Evolutionary conservation across 1,284 basidiomycete genomes (phyloP), one percentile per base, ranked within the genome.

Genomic region (Xerocomus nothofagi): DNA sequence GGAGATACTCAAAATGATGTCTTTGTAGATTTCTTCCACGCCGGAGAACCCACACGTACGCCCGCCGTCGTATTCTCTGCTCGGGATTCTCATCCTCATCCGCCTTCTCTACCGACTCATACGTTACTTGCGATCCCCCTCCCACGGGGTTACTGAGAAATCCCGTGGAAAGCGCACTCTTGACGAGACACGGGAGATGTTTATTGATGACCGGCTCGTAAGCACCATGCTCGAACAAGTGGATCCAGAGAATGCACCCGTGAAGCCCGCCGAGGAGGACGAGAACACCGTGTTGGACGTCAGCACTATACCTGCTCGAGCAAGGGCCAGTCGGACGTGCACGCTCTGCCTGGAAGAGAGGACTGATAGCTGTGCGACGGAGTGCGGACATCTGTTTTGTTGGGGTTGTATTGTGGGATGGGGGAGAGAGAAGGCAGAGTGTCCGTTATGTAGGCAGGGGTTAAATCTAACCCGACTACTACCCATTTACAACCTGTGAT

Each of bases 351-450:
- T 96, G 47, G 91, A 94, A 59, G 84, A 91, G 71, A 72, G 88
- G 64, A 84, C 86, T 24, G 77, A 87, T 63, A 83, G 86, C 46
- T 89, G 88, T 57, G 86, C 91, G 23, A 97, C 94, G 0, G 93
- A 96, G 65, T 97, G 94, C 60, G 94, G 94, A 0, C 94, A 97
- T 71, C 69, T 96, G 39, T 97, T 96, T 70, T 95, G 93, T 65
- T 98, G 94, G 94, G 82, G 77, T 54, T 98, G 94, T 66, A 91
- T 97, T 44, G 80, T 88, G 39, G 83, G 88, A 41, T 91, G 94
- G 94, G 82, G 84, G 9, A 75, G 88, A 62, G 93, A 97, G 69
- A 97, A 95, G 82, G 78, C 88, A 7, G 91, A 94, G 70, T 95
- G 92, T 66, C 92, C 92, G 5, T 71, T 95, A 15, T 95, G 92